These are phyloP conservation scores for Elsinoe ampelina DNA, from an alignment of 2,329 filamentous ascomycete species.

Conservation along the genomic window DNA sequence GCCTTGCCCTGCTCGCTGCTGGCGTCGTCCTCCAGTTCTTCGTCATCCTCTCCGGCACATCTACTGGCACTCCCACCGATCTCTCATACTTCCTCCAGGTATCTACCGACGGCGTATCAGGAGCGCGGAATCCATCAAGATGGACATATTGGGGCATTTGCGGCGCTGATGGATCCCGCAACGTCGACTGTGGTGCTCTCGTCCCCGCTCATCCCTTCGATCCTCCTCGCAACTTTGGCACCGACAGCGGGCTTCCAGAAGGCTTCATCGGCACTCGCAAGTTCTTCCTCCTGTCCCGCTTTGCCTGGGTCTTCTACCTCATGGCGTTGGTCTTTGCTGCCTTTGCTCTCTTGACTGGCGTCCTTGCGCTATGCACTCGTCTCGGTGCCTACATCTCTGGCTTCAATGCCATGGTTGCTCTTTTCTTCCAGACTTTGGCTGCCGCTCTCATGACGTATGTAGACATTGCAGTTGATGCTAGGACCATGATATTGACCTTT, in stretches of 20 bases:
- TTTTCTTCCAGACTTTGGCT: conserved; percentile 60
- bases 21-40: conserved; percentile 57
- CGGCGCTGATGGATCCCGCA: conserved; percentile 46
- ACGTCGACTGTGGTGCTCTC: conserved; percentile 52
- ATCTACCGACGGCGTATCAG: conserved; percentile 58
- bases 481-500: conserved; percentile 18
- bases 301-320: conserved; percentile 86
- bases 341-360: conserved; percentile 55
- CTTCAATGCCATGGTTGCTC: conserved; percentile 47
- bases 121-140: conserved; percentile 52
- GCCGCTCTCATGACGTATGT: conserved; percentile 69
- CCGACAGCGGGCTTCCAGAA: conserved; percentile 42
- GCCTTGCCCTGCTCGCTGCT: conserved; percentile 53
- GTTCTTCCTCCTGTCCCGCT: conserved; percentile 80
- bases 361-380: conserved; percentile 62
- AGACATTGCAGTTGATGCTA: neutral
- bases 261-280: conserved; percentile 49
- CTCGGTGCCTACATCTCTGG: conserved; percentile 60
- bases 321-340: conserved; percentile 72
- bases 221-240: conserved; percentile 51
- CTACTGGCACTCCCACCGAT: conserved; percentile 51
- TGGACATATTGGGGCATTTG: conserved; percentile 92
- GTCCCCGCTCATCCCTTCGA: conserved; percentile 59
- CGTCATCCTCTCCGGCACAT: conserved; percentile 51
- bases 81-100: conserved; percentile 80